phyloP scores from a whole-genome alignment of 805 yeast species.

The Grigorovia transvaalensis region DNA sequence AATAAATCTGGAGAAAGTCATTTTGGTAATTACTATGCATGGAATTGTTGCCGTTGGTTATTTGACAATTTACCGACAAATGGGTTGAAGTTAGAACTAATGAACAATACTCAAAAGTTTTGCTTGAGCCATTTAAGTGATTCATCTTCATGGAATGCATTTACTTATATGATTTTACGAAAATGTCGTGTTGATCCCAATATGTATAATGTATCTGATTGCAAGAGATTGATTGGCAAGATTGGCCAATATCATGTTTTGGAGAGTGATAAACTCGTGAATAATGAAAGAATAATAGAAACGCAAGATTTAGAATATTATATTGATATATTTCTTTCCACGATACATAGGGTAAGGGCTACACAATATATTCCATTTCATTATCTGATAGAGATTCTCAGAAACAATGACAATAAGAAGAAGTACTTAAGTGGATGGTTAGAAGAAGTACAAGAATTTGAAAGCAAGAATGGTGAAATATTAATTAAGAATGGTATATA shows the following conservation, averaged over 20 bases:
- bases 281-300: no score
- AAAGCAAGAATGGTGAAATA: slow-evolving; percentile 5
- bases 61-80: slow-evolving; percentile 14
- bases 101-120: slow-evolving; percentile 13
- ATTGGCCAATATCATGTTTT: no score
- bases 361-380: slow-evolving; percentile 22
- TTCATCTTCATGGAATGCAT: slow-evolving; percentile 30
- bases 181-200: neutral
- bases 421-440: slow-evolving; percentile 10
- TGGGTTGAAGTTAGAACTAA: slow-evolving; percentile 6
- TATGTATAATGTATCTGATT: slow-evolving; percentile 7
- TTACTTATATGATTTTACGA: slow-evolving; percentile 14
- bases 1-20: slow-evolving; percentile 26
- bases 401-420: neutral
- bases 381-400: slow-evolving; percentile 10
- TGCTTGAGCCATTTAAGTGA: slow-evolving; percentile 23
- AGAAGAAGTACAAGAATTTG: slow-evolving; percentile 9
- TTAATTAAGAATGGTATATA: slow-evolving; percentile 3
- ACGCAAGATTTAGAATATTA: neutral
- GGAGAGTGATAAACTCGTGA: no score
- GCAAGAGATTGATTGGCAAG: neutral
- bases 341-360: slow-evolving; percentile 12
- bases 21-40: slow-evolving; percentile 32
- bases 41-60: slow-evolving; percentile 30
- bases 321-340: slow-evolving; percentile 5